Conservation (phyloP, 331 rosid genomes). For the Pyracantha coccinea region DNA sequence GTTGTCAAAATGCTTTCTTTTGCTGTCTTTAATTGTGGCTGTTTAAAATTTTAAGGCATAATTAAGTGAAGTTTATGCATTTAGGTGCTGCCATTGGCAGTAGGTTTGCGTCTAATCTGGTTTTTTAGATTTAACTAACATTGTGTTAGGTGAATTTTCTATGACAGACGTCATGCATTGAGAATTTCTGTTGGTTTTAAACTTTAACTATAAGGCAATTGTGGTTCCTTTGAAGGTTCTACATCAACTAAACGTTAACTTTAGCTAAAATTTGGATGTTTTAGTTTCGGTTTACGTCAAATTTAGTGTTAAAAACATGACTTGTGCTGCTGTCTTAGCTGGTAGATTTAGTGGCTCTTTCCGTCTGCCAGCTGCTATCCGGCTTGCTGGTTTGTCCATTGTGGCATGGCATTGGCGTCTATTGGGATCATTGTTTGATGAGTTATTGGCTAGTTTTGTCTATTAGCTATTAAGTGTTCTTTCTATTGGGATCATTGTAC, state of each 20-base stretch:
- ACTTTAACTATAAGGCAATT: neutral
- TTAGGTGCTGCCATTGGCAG: neutral
- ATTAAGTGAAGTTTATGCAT: neutral
- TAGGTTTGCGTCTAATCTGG: neutral
- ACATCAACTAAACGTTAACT: neutral
- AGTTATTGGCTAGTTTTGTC: neutral
- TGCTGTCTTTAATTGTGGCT: neutral
- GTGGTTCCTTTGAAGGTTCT: neutral
- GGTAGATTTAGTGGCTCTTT: neutral
- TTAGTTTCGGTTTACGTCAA: neutral
- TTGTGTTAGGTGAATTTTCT: constrained; percentile 19
- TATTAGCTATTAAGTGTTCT: neutral
- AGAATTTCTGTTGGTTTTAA: neutral
- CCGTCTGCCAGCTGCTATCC: neutral
- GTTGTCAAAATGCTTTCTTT: neutral
- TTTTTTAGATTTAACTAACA: neutral
- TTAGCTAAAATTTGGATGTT: neutral
- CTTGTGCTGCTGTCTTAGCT: neutral
- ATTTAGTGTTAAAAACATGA: neutral
- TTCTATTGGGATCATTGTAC: neutral
- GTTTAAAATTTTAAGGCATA: neutral
- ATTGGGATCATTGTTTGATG: neutral
- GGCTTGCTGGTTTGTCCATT: neutral
- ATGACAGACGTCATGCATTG: neutral
- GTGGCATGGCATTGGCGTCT: constrained; percentile 1